Percentiles rank a stretch among this genome's conserved stretches.
Evolutionary conservation across 306 rosid species (phyloP).

Genomic region (Herpetospermum pedunculosum): DNA sequence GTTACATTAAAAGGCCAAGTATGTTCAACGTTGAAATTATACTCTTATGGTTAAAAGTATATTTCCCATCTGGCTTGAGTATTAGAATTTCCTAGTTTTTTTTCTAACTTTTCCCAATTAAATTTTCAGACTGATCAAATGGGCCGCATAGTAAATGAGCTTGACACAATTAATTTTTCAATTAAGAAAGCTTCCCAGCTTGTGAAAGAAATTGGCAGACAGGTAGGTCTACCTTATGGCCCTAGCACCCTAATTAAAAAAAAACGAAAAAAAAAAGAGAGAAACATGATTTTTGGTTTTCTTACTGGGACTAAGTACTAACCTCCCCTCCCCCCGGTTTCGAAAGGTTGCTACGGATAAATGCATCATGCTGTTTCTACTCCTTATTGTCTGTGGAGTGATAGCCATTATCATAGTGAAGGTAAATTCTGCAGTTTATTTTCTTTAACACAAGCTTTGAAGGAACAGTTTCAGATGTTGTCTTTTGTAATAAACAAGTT

Average conservation of each 20-base stretch:
- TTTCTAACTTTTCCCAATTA: neutral
- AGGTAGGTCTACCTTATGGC: conserved; percentile 35
- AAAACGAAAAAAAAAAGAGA: no score
- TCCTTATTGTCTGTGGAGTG: conserved; percentile 86
- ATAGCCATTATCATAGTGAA: conserved; percentile 89
- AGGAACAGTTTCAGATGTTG: neutral
- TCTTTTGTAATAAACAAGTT: neutral
- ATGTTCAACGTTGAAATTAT: conserved; percentile 26
- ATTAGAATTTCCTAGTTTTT: neutral
- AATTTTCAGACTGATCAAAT: conserved; percentile 84
- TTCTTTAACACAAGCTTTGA: neutral
- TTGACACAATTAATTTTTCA: conserved; percentile 96
- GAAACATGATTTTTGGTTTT: neutral
- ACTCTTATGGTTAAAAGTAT: neutral
- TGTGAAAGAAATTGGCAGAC: conserved; percentile 97
- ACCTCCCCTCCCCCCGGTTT: neutral
- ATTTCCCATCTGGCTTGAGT: neutral
- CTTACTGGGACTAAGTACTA: conserved; percentile 7
- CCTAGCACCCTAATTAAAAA: no score
- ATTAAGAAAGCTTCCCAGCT: conserved; percentile 97
- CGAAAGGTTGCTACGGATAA: conserved; percentile 95
- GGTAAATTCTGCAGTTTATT: conserved; percentile 33
- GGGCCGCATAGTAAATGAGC: conserved; percentile 96
- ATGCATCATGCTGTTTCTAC: conserved; percentile 92
- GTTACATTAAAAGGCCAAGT: conserved; percentile 86